Base-by-base conservation (phyloP, 2,329 filamentous ascomycete species). In the Alternaria ventricosa region DNA sequence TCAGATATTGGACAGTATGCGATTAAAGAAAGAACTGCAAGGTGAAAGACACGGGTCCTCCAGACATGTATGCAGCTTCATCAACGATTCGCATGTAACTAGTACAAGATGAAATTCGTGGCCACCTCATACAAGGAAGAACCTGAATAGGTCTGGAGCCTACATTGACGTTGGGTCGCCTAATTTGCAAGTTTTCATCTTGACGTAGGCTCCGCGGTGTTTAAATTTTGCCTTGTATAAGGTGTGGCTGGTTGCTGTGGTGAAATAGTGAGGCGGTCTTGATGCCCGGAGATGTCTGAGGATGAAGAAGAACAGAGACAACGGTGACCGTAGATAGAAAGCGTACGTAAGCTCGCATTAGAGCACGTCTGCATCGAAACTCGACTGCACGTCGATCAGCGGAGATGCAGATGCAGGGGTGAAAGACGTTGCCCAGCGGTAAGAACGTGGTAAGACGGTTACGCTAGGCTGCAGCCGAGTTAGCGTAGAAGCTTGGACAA, bases 401-500 rank as follows among this genome's bases (percentile, higher is more conserved):
- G 45, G 60, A 59, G 56, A 60, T 60, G 60, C 60, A 66, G 36
- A 51, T 60, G 49, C 61, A 60, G 51, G 57, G 57, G 59, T 55
- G 60, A 56, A 53, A 36, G 64, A 60, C 44, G 58, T 54, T 61
- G 49, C 1, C 49, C 20, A 36, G 49, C 47, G 50, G 60, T 47
- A 61, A 45, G 56, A 63, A 64, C 59, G 57, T 65, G 61, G 65
- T 63, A 45, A 51, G 46, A 55, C 65, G 65, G 65, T 55, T 57
- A 60, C 41, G 47, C 63, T 67, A 66, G 63, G 53, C 63, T 54
- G 45, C 22, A 30, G 28, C 27, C 46, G 58, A 36, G 23, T 53
- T 70, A 67, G 64, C 64, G 57, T 27, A 18, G 47, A 64, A 62
- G 61, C 66, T 63, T 45, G 57, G 61, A 56, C 46, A 56, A 59